Evolutionary conservation across 495 filamentous ascomycete species (phyloP), one percentile per base, ranked within the genome.

Genomic region (Astrothelium subdiscretum): DNA sequence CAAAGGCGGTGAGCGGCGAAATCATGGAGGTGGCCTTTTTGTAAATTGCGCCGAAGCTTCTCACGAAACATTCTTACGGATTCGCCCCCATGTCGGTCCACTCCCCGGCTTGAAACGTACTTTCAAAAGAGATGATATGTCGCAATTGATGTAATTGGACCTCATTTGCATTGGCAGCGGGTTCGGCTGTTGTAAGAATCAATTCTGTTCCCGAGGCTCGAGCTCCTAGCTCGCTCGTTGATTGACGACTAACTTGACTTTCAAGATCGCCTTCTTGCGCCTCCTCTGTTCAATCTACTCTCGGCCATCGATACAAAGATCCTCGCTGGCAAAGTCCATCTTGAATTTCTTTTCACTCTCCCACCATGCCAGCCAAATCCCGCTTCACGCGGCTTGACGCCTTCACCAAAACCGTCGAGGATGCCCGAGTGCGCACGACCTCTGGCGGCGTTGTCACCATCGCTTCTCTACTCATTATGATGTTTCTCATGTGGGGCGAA

Each of bases 391-490:
- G 89, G 78, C 87, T 98, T 51, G 94, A 98, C 74, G 94, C 94
- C 77, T 98, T 98, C 73, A 94, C 91, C 38, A 98, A 98, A 75
- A 98, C 94, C 38, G 94, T 98, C 52, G 95, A 97, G 71, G 94
- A 98, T 86, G 94, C 94, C 65, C 84, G 95, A 63, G 83, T 97
- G 73, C 88, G 95, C 69, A 98, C 94, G n/a, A 97, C 95, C 13
- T 94, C 90, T 13, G 94, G 94, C 58, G 94, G 94, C 67, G 85
- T 97, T 63, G 90, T 98, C 70, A 98, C 94, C 61, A 89, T 98
- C 68, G 81, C 85, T 66, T 95, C 90, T 65, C 74, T 98, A 67
- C 76, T 97, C 27, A 80, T 96, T 62, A 88, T 98, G 15, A 68
- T 97, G 42, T 95, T 85, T 74, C 83, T 98, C 60, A 83, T 91